Conservation (phyloP, 768 basidiomycete genomes). For the Termitomyces sp. region DNA sequence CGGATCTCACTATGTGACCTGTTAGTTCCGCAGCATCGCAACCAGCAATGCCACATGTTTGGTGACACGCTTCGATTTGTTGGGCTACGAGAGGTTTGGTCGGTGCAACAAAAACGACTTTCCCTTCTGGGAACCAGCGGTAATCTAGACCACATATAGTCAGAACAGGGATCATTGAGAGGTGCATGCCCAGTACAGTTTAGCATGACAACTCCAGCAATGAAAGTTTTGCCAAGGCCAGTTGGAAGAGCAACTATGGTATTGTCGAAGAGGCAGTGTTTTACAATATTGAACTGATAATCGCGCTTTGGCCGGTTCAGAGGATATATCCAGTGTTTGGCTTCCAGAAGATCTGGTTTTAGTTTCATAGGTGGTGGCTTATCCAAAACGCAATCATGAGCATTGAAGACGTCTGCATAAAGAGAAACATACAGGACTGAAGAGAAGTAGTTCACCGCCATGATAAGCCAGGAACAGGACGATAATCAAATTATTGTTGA, state of each 20-base stretch:
- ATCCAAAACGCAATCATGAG: background rate
- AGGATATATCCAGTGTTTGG: constrained; percentile 88
- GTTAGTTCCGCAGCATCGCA: constrained; percentile 83
- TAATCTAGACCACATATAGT: constrained; percentile 48
- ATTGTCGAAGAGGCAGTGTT: constrained; percentile 83
- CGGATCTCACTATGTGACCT: constrained; percentile 54
- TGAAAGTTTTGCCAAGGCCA: constrained; percentile 96
- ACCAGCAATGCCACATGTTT: constrained; percentile 89
- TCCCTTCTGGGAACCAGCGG: constrained; percentile 89
- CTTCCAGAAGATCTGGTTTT: constrained; percentile 68
- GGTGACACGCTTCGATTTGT: constrained; percentile 90
- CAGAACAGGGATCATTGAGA: background rate
- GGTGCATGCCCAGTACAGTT: constrained; percentile 53
- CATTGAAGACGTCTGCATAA: background rate
- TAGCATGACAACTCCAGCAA: constrained; percentile 95
- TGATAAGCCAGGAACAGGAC: background rate
- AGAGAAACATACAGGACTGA: constrained; percentile 27
- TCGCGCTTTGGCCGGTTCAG: constrained; percentile 83
- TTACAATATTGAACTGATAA: constrained; percentile 94
- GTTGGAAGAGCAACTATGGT: constrained; percentile 93
- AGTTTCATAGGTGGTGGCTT: constrained; percentile 79
- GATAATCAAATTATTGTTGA: background rate
- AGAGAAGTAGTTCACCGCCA: background rate
- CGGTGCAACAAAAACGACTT: constrained; percentile 92
- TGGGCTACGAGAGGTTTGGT: constrained; percentile 96